Base-by-base conservation (phyloP, 2,329 filamentous ascomycete species). In the Parastagonospora avenae region DNA sequence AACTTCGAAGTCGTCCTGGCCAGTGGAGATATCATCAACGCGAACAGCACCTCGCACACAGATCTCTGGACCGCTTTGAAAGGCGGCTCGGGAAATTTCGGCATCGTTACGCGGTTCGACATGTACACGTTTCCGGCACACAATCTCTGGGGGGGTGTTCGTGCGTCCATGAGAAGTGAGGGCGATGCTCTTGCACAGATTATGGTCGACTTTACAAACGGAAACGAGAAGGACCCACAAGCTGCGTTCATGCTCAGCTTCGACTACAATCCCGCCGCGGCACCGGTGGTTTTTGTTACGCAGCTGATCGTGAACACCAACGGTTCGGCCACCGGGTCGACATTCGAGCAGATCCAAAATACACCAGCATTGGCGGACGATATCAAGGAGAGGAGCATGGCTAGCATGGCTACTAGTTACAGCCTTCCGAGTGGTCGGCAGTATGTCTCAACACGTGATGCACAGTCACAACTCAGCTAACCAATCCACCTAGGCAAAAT, bases 51-150 rank as follows among this genome's bases (percentile, higher is more conserved):
- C 48, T 62, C 60, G 42, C 54, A 67, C 37, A 41, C 62, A 4
- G 74, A 78, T 43, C 67, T 78, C 2, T 77, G 64, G 56, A 65
- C 60, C 41, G 75, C 75, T 14, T 55, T 78, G 37, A 77, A 77
- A 52, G 76, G 75, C 4, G 76, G 76, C 14, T 70, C 67, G 48
- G 72, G 64, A 50, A 77, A 77, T 58, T 77, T 78, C 44, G 76
- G 75, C 2, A 57, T 77, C 4, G 74, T 77, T 12, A 77, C 75
- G 1, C 62, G 71, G 2, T 76, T 77, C 42, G 73, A 76, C 37
- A 40, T 77, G 8, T 57, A 68, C 50, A 66, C 54, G 12, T 62
- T 57, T 30, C 50, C 51, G 2, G 42, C 50, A 5, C 44, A 48
- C 8, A 37, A 43, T 1, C 38, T 64, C 9, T 64, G 57, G 48